These are phyloP conservation scores for Macrocybe gigantea DNA, from an alignment of 768 basidiomycete genomes.

Conservation along the genomic window DNA sequence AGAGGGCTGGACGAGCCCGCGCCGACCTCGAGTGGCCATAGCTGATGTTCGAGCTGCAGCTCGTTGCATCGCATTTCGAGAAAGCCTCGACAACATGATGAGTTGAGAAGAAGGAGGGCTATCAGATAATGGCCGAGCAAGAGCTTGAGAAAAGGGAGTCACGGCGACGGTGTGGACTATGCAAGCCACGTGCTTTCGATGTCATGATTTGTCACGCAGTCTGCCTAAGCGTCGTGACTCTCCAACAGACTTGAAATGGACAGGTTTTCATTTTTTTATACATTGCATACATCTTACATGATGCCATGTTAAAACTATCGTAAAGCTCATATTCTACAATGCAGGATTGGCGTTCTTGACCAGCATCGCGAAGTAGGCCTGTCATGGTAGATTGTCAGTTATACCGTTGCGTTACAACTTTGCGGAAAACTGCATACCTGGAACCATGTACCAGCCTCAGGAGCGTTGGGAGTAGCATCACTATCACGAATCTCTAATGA, in stretches of 20 bases:
- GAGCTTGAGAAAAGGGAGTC: too few species aligned
- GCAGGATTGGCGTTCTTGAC: conserved; percentile 49
- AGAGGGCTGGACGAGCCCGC: conserved; percentile 77
- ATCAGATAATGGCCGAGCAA: too few species aligned
- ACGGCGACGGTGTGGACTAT: too few species aligned
- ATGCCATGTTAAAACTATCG: too few species aligned
- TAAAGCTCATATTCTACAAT: conserved; percentile 23
- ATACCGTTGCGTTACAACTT: too few species aligned
- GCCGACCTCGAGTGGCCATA: conserved; percentile 25
- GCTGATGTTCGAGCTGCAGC: conserved; percentile 23
- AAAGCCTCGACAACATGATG: conserved; percentile 55
- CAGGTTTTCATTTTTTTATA: too few species aligned
- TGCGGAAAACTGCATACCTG: conserved; percentile 21
- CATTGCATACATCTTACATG: too few species aligned
- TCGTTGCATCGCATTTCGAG: conserved; percentile 32
- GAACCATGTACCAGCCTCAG: conserved; percentile 66
- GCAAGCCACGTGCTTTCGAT: too few species aligned
- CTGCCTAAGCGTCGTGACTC: too few species aligned
- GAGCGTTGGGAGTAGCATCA: conserved; percentile 49
- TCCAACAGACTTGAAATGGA: too few species aligned
- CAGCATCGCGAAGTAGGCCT: conserved; percentile 53
- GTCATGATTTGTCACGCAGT: too few species aligned
- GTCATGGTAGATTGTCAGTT: not conserved
- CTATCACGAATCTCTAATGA: conserved; percentile 18
- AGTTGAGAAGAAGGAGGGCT: conserved; percentile 7